Percentiles rank a stretch among this genome's conserved stretches.
Conservation (phyloP, 139 green algal species). For the Nannochloris sp. region DNA sequence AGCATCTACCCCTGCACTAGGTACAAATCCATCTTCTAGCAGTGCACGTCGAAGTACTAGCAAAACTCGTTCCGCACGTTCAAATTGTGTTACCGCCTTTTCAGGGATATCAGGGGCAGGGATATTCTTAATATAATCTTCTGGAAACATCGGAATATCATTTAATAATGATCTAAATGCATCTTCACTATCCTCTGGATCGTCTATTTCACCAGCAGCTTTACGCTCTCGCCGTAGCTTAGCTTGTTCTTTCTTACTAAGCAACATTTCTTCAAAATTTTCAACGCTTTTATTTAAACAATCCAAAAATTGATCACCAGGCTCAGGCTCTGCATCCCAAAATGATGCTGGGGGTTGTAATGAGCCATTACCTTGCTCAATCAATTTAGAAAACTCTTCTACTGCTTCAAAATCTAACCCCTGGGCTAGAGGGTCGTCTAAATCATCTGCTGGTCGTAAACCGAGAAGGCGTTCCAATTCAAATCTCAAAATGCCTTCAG, state of each 20-base stretch:
- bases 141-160: neutral
- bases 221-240: neutral
- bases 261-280: neutral
- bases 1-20: neutral
- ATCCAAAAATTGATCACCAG: conserved; percentile 4
- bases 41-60: conserved; percentile 9
- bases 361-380: conserved; percentile 4
- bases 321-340: neutral
- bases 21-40: neutral
- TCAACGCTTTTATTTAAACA: conserved; percentile 7
- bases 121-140: neutral
- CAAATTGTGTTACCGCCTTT: neutral
- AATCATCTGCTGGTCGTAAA: neutral
- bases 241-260: conserved; percentile 6
- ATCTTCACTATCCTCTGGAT: neutral
- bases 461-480: neutral
- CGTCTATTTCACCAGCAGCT: neutral
- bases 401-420: neutral
- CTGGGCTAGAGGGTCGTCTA: neutral
- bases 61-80: conserved; percentile 3
- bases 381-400: conserved; percentile 9
- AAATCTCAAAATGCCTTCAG: neutral
- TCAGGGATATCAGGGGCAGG: conserved; percentile 8
- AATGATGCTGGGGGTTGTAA: neutral
- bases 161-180: too few relatives aligned